Evolutionary conservation across 1,284 basidiomycete genomes (phyloP), one percentile per base, ranked within the genome.

Genomic region (Ceratobasidium papillatum): DNA sequence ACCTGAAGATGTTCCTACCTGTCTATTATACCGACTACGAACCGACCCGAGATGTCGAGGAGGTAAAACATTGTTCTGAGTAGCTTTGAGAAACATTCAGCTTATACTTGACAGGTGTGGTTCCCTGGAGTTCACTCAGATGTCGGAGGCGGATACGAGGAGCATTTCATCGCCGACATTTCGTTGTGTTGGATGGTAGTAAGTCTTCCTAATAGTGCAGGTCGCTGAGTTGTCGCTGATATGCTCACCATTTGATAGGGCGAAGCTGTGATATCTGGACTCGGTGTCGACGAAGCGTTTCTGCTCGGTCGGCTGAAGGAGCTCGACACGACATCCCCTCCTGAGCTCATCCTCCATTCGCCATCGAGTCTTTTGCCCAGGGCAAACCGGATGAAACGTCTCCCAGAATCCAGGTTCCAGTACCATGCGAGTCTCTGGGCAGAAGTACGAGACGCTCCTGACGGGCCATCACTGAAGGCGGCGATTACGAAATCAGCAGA

Each of bases 111-210:
- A n/a, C 58, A 75, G 74, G 45, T 71, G 14, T 74, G 66, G 73
- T 75, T 76, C 45, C 49, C 74, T 9, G 75, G 75, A 1, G 59
- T 41, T n/a, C 75, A 76, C 34, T 68, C 63, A n/a, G 75, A 76
- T 38, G 75, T 76, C 27, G 75, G 75, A 38, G 75, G 75, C 8
- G 74, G 75, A 25, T 75, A 69, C 58, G 38, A 64, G 36, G 64
- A 76, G 4, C 75, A 76, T 30, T 36, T 66, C 1, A 63, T 75
- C 27, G 66, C 75, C 1, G 75, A 76, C 47, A 43, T 76, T 25
- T 59, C 74, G 0, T 56, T 76, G 9, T 68, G 76, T 45, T 76
- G 75, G 75, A 76, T 76, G 75, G 62, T 52, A 17, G 75, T 75
- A 34, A 61, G 73, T 11, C 1, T 32, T 51, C 22, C 1, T 45